Evolutionary conservation across 2,329 filamentous ascomycete genomes (phyloP), one percentile per base, ranked within the genome.

Genomic region (Elsinoe arachidis): DNA sequence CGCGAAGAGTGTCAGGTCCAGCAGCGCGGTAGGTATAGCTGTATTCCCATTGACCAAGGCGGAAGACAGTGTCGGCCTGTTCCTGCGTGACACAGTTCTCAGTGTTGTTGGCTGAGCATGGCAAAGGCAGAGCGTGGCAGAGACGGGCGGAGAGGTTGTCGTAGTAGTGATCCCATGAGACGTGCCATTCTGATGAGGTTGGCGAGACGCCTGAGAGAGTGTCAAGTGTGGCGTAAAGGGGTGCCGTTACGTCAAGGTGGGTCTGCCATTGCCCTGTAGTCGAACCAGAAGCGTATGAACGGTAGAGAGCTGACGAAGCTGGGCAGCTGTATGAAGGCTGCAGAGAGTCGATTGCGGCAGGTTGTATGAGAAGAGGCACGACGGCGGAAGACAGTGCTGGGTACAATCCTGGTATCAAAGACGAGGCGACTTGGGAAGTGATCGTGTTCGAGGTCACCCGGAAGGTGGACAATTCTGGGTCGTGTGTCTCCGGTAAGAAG

Each of bases 371-470:
- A 1, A 80, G 69, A 1, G 73, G 67, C 1, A 71, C 61, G 15
- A 67, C 59, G 15, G 62, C 57, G 19, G 63, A 34, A 5, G 64
- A 61, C 9, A 63, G 64, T 12, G 61, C 69, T 0, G 72, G 72
- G 71, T 81, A 87, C 83, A 90, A 89, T 58, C 85, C 88, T 57
- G 79, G 74, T 56, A 90, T 78, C 5, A 92, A 69, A 81, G 89
- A 88, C 57, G 85, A 81, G 10, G 86, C 87, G 14, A 92, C 88
- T 70, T 93, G 86, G 64, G 82, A 86, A 1, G 89, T 93, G 66
- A 95, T 92, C 53, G 84, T 77, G 70, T 93, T 93, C 68, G 88
- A 88, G 0, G 88, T 91, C 10, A 92, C 87, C 55, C 88, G 80
- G 70, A 85, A 92, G 51, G 70, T 71, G 34, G 88, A 76, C 14